Base-by-base conservation (phyloP, 73 alveolate genomes). In the Tetrahymena borealis region DNA sequence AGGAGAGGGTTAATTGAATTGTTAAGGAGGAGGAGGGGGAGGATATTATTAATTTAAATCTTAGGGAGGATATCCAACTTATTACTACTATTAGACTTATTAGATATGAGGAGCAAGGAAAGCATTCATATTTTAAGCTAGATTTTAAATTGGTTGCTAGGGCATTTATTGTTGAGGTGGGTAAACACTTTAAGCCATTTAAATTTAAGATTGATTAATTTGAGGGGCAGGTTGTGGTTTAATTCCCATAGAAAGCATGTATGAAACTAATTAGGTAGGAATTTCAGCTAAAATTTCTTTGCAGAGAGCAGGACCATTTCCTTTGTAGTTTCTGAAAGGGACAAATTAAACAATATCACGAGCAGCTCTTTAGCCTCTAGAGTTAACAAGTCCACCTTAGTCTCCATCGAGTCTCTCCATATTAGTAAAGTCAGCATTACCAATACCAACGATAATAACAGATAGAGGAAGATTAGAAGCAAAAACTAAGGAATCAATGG, bases 331-430 rank as follows among this genome's bases (percentile, higher is more conserved):
- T 60, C 94, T 95, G 91, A 94, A 97, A 39, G 98, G 98, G 13
- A 98, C 99, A 93, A 98, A 98, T 92, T 98, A 97, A 18, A 98
- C 99, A 38, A 98, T 95, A 94, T 98, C 99, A 79, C 99, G 96
- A 40, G 91, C 95, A 40, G 99, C 98, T 79, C 94, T 92, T 77
- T 96, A 94, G 33, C 99, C 98, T 33, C 78, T 91, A 32, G 94
- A 91, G 95, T 95, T 78, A 91, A 35, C 91, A 85, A 91, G 93
- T 20, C 24, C 96, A 92, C 91, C 96, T 39, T 96, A 94, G 92
- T 97, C 99, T 28, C 98, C 97, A 96, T 97, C 99, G 43, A 97
- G 91, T 78, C 91, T 94, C 78, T 94, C 97, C 98, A 97, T 96
- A 78, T 93, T 96, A 18, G 93, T 93, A 94, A 97, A 97, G 90